These are phyloP conservation scores for Cicer judaicum DNA, from an alignment of 306 rosid genomes.

Conservation along the genomic window DNA sequence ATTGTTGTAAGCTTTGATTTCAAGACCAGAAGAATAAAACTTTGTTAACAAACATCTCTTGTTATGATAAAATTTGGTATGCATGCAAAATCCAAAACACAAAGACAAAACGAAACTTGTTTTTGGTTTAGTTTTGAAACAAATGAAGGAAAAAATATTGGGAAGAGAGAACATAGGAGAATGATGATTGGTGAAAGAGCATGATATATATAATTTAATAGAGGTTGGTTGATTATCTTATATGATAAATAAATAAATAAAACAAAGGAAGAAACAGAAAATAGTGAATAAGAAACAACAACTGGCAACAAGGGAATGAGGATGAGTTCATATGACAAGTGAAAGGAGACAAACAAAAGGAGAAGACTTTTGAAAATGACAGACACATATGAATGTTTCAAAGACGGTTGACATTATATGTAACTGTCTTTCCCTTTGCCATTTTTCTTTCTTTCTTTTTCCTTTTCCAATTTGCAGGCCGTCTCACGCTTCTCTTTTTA, in stretches of 20 bases:
- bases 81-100: conserved; percentile 14
- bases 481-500: not conserved
- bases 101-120: not conserved
- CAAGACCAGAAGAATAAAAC: conserved; percentile 24
- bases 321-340: conserved; percentile 44
- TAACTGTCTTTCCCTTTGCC: conserved; percentile 19
- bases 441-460: not conserved
- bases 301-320: conserved; percentile 54
- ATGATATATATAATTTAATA: conserved; percentile 37
- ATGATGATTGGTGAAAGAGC: conserved; percentile 52
- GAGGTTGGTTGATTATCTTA: conserved; percentile 31
- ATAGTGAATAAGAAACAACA: conserved; percentile 44
- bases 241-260: not conserved
- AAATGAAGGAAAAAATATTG: conserved; percentile 39
- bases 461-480: conserved; percentile 43
- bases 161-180: conserved; percentile 46
- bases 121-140: conserved; percentile 18
- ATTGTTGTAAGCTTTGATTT: conserved; percentile 1
- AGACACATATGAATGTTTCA: conserved; percentile 27
- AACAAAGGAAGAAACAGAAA: conserved; percentile 34
- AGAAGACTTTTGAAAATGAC: conserved; percentile 2
- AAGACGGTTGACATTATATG: conserved; percentile 40
- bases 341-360: conserved; percentile 50
- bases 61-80: not conserved
- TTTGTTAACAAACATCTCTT: conserved; percentile 36